Evolutionary conservation across 129 eudicot species (phyloP), one percentile per base, ranked within the genome.

Genomic region (Lonicera japonica): DNA sequence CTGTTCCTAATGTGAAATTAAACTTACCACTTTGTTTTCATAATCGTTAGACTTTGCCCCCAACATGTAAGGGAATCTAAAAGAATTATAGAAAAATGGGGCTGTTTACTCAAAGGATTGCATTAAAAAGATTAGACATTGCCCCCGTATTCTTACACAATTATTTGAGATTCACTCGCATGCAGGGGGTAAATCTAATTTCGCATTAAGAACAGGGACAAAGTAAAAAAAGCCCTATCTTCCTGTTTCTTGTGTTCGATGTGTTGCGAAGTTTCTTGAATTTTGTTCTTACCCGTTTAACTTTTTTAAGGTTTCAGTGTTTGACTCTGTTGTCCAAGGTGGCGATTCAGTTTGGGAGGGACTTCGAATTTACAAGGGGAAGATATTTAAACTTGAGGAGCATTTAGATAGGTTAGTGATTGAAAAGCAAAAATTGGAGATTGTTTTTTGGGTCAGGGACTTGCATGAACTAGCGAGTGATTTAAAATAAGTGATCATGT

Each of bases 271-370:
- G 23, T 17, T 53, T 68, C 56, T 43, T n/a, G 14, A 7, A 40
- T 67, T 58, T 56, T 54, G 61, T 63, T 41, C 45, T 65, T 56
- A 64, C 71, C 25, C 41, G 36, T 43, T 29, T 60, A 38, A 50
- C 58, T 43, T 15, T 39, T 74, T 73, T 61, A 62, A 92, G 99
- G 98, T 92, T 70, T 92, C 98, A 67, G 96, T 92, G 20, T 78
- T 92, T 75, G 98, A 92, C 80, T 87, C 98, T 9, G 81, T 87
- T 69, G 98, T 92, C 57, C 98, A 92, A 92, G 98, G 98, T 56
- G 98, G 98, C 65, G 99, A 92, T 69, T 91, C 86, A 41, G 99
- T 88, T 34, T 92, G 99, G 99, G 99, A 88, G 71, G 99, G 99
- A 24, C 99, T 92, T 56, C 83, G 99, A 34, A 70, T 92, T 25